Evolutionary conservation across 495 filamentous ascomycete species (phyloP).

Genomic region (Xylaria telfairii): DNA sequence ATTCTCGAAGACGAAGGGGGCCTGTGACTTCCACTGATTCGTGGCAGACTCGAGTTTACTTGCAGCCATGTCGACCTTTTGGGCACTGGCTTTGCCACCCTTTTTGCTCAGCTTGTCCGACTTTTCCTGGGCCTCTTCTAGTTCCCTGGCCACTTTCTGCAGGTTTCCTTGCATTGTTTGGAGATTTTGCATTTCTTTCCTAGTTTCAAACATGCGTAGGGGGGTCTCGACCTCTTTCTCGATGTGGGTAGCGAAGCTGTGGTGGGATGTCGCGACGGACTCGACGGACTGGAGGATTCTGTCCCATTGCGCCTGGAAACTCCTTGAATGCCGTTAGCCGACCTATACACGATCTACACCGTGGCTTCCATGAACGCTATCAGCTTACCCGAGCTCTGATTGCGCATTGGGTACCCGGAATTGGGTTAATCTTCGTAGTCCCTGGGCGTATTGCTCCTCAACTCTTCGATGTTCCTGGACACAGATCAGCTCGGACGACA

Average conservation of each 20-base stretch:
- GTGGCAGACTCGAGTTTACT: constrained; percentile 76
- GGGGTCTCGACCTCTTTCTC: constrained; percentile 90
- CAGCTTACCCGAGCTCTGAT: constrained; percentile 82
- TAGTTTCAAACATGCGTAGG: constrained; percentile 74
- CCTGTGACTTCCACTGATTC: constrained; percentile 92
- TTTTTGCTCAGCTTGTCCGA: constrained; percentile 84
- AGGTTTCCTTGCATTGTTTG: constrained; percentile 83
- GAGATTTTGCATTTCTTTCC: constrained; percentile 81
- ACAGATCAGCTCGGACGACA: constrained; percentile 28
- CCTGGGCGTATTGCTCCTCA: constrained; percentile 88
- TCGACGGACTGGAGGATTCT: constrained; percentile 84
- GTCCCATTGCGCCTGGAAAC: constrained; percentile 92
- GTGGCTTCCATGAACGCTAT: neutral
- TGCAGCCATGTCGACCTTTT: constrained; percentile 78
- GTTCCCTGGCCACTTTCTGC: constrained; percentile 76
- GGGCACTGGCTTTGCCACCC: constrained; percentile 77
- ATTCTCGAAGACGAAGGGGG: constrained; percentile 93
- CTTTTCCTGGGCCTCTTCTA: constrained; percentile 85
- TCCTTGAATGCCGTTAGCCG: constrained; percentile 55
- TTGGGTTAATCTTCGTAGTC: constrained; percentile 78
- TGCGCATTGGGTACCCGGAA: constrained; percentile 73
- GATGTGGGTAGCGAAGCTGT: constrained; percentile 80
- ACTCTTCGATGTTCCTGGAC: constrained; percentile 88
- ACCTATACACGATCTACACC: neutral
- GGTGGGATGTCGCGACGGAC: constrained; percentile 82